Evolutionary conservation across 164 flowering plant species (phyloP).

Genomic region (Vitis rotundifolia): DNA sequence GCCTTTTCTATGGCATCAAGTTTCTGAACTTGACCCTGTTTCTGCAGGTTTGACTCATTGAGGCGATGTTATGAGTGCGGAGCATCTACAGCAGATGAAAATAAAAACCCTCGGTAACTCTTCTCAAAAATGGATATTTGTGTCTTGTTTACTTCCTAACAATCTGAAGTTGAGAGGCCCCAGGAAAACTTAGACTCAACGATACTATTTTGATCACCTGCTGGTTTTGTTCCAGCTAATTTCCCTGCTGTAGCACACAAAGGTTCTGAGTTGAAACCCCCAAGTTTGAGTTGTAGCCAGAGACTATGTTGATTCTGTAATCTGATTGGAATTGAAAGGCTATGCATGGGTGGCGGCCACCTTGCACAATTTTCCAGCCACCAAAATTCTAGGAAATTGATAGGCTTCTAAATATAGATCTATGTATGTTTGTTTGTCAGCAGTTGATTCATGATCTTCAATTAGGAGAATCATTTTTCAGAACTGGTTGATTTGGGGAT

Average conservation of each 20-base stretch:
- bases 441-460: neutral
- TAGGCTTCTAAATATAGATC: neutral
- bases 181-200: too few species aligned
- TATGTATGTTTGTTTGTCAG: neutral
- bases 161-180: too few species aligned
- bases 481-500: neutral
- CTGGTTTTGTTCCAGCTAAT: neutral
- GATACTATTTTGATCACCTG: neutral
- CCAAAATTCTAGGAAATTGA: neutral
- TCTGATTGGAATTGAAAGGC: too few species aligned
- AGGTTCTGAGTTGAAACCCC: too few species aligned
- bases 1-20: slow-evolving; percentile 38
- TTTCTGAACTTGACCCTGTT: slow-evolving; percentile 21
- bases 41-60: slow-evolving; percentile 20
- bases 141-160: too few species aligned
- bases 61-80: neutral
- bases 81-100: neutral
- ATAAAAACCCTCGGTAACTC: neutral
- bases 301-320: too few species aligned
- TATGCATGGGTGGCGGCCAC: too few species aligned
- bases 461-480: neutral
- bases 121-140: too few species aligned
- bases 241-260: neutral
- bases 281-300: too few species aligned
- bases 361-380: too few species aligned